phyloP scores from a whole-genome alignment of 306 rosid species.

The Glycine soja region DNA sequence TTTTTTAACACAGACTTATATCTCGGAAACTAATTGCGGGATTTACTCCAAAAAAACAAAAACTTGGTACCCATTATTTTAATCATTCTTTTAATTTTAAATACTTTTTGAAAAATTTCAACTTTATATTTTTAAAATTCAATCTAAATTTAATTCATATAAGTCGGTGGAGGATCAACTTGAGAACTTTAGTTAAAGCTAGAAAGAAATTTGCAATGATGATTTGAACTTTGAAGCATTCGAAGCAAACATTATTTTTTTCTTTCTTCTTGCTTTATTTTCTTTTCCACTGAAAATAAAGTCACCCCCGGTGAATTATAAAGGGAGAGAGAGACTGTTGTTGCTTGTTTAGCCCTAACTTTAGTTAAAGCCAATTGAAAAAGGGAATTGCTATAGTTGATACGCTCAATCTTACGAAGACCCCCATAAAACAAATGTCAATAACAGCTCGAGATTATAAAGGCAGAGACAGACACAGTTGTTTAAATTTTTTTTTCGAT shows the following conservation, averaged over 20 bases:
- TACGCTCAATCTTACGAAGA: not conserved
- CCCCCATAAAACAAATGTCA: too few species aligned
- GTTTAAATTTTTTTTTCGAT: too few species aligned
- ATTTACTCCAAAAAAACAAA: too few species aligned
- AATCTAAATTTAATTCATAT: not conserved
- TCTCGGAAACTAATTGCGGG: not conserved
- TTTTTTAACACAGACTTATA: too few species aligned
- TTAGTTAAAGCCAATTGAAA: constrained; percentile 4
- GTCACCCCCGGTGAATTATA: not conserved
- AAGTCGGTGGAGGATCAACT: not conserved
- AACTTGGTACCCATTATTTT: too few species aligned
- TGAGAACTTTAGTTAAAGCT: not conserved
- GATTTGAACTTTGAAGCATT: not conserved
- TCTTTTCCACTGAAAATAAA: constrained; percentile 3
- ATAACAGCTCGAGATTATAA: too few species aligned
- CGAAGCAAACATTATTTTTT: not conserved
- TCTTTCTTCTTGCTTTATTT: not conserved
- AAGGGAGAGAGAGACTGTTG: not conserved
- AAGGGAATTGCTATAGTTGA: constrained; percentile 1
- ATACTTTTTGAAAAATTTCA: not conserved
- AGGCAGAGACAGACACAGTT: too few species aligned
- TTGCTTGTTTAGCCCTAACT: not conserved
- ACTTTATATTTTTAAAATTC: not conserved
- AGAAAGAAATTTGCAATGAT: constrained; percentile 10
- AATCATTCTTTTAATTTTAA: not conserved